Base-by-base conservation (phyloP, 202 grass and related monocot genomes). In the Miscanthus sacchariflorus region DNA sequence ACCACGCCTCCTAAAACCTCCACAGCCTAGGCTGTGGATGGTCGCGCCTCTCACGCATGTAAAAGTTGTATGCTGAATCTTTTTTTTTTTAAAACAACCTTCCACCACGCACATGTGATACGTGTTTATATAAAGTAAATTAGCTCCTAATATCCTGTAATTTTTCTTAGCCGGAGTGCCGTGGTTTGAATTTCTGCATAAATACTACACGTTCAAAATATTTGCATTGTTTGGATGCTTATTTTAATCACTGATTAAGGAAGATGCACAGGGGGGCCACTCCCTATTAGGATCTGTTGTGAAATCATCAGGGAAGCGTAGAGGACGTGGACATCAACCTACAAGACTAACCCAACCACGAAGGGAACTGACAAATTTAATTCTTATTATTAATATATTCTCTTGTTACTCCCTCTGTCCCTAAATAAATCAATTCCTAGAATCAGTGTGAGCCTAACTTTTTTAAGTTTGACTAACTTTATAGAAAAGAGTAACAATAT, bases 271-370 rank as follows among this genome's bases (percentile, higher is more conserved):
- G 58, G 48, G 24, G 24, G 59, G 19, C 68, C 27, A 83, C 24
- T n/a, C 65, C 49, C 19, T 39, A 15, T 83, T 35, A 76, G 83
- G 36, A 85, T 85, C 49, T 85, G 46, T 9, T 30, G 50, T 38
- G 21, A 89, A 78, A 84, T 84, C 74, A 52, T 89, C 88, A 69
- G 14, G 66, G 35, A 79, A 69, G 70, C 35, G 83, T 12, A 76
- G 48, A 61, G 88, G 59, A 56, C 83, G 88, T 24, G 88, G 59
- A 44, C 83, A 82, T 33, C 45, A 59, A 50, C 88, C 88, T 76
- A 75, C 82, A 69, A 81, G 48, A 48, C 25, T 89, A 39, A 75
- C 75, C 21, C 76, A 85, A 76, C 76, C 88, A 69, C 83, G 83
- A 10, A 81, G 61, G 77, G 82, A 81, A 11, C 70, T 77, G 27